Percentiles rank a stretch among this genome's conserved stretches.
Evolutionary conservation across 1,284 basidiomycete genomes (phyloP).

Genomic region (Leucoagaricus sp.): DNA sequence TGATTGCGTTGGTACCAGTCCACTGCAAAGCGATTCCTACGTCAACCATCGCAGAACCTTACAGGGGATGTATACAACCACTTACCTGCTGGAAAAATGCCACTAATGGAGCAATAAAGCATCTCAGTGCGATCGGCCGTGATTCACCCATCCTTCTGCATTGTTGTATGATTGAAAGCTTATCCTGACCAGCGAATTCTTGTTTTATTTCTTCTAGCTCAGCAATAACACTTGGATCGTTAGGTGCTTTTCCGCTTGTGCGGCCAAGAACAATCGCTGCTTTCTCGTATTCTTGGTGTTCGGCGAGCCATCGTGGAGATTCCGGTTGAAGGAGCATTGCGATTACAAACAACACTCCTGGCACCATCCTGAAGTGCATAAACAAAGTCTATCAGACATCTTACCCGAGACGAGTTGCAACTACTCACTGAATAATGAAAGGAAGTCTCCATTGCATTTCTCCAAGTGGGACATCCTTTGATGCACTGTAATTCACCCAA

Average conservation of each 20-base stretch:
- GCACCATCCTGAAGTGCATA: constrained; percentile 34
- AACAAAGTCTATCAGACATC: background rate
- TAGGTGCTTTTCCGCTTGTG: constrained; percentile 38
- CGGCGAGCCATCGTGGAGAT: constrained; percentile 63
- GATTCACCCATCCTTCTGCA: constrained; percentile 47
- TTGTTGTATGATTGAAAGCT: constrained; percentile 30
- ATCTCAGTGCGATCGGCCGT: constrained; percentile 43
- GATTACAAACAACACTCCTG: constrained; percentile 49
- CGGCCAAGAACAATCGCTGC: constrained; percentile 52
- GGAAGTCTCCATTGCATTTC: constrained; percentile 58
- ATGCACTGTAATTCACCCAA: constrained; percentile 50
- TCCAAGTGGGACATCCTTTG: constrained; percentile 33
- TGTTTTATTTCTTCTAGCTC: constrained; percentile 47
- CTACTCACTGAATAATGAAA: constrained; percentile 48
- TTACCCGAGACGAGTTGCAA: background rate
- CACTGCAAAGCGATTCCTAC: constrained; percentile 32
- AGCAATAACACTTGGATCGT: constrained; percentile 31
- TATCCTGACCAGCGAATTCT: constrained; percentile 47
- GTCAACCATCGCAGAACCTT: background rate
- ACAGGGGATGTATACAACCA: constrained; percentile 7
- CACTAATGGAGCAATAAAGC: constrained; percentile 38
- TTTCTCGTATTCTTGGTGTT: constrained; percentile 49
- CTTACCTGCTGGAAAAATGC: constrained; percentile 52
- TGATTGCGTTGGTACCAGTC: constrained; percentile 62
- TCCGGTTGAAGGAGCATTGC: constrained; percentile 55